phyloP scores from a whole-genome alignment of 139 green algal species.

The Nannochloris sp. region DNA sequence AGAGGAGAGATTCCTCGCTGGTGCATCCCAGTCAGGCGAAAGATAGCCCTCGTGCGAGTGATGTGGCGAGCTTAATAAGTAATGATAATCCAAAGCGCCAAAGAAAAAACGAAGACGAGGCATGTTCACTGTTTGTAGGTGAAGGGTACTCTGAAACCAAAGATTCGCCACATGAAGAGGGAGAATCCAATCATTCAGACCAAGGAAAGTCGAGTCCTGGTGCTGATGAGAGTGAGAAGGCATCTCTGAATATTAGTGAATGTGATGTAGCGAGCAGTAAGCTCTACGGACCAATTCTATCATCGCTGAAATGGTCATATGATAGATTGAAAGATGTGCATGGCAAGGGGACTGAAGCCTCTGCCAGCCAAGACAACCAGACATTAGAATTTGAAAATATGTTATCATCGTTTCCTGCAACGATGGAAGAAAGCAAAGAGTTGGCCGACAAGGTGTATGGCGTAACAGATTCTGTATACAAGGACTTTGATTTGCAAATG shows the following conservation, averaged over 20 bases:
- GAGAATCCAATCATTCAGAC: not conserved
- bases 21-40: not conserved
- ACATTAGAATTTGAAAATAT: too few species aligned
- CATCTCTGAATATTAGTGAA: too few species aligned
- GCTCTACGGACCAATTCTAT: too few species aligned
- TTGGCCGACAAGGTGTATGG: not conserved
- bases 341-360: too few species aligned
- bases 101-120: constrained; percentile 3
- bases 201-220: too few species aligned
- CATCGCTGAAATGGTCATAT: too few species aligned
- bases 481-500: not conserved
- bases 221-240: too few species aligned
- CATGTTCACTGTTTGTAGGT: not conserved
- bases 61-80: not conserved
- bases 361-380: too few species aligned
- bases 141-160: too few species aligned
- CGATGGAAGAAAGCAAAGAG: not conserved
- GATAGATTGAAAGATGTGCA: too few species aligned
- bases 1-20: not conserved
- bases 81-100: constrained; percentile 11
- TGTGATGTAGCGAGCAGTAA: too few species aligned
- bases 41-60: not conserved
- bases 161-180: not conserved
- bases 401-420: too few species aligned
- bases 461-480: not conserved